Base-by-base conservation (phyloP, 139 green algal species). In the Chlamydomonas sp. region DNA sequence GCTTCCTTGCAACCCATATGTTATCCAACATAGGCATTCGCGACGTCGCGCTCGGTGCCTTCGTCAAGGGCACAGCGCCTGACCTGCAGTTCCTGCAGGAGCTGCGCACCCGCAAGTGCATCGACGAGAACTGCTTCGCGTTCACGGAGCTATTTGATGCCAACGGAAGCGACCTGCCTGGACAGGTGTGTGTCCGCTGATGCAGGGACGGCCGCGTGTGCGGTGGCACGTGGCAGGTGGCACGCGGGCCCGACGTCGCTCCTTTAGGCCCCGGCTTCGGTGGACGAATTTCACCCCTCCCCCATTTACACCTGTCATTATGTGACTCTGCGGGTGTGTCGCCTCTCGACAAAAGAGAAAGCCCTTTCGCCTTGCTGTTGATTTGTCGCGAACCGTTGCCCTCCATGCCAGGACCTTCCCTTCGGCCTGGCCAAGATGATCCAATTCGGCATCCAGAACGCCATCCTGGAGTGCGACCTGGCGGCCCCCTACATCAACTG, bases 401-500 rank as follows among this genome's bases (percentile, higher is more conserved):
- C 17, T 75, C 6, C n/a, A 3, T 20, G 1, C 0, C 83, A 87
- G 83, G 83, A 87, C 71, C 72, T 87, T 62, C 83, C 83, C 8
- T 80, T 87, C 72, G 83, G 83, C 2, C 61, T 87, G 83, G 72
- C 83, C 62, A 80, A 80, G 62, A 81, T 80, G 72, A 80, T 87
- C 72, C 72, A 87, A 63, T 87, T 81, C 49, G 73, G 83, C 8
- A 80, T 87, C 16, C 83, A 87, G 62, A 87, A 87, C 61, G 73
- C 83, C 15, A 80, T 87, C 31, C 72, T 87, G 4, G 83, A 80
- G 62, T 74, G 62, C 63, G 83, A 87, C 57, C 31, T 80, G 62
- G 83, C 72, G 31, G 83, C 83, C 1, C 60, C 81, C 49, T 86
- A 86, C 81, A 86, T 86, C 60, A 86, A 86, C 81, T 86, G 81